Evolutionary conservation across 2,329 filamentous ascomycete genomes (phyloP).

Genomic region (Penicillium verrucosum): DNA sequence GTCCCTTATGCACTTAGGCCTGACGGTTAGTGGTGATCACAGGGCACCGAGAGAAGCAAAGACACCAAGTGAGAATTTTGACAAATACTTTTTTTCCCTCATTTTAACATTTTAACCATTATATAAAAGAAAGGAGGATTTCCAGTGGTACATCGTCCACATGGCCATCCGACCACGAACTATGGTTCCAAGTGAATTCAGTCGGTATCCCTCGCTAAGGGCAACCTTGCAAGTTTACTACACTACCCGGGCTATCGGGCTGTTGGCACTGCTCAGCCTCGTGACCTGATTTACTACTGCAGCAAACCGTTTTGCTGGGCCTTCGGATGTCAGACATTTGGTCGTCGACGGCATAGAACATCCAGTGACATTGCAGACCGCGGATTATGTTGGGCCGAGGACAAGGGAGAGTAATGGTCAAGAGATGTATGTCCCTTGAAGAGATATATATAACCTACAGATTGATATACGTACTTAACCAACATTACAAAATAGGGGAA

Average conservation of each 20-base stretch:
- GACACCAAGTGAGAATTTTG: too few relatives aligned
- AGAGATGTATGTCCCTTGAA: too few relatives aligned
- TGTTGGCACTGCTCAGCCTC: constrained; percentile 5
- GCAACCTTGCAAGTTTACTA: too few relatives aligned
- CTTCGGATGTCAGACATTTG: constrained; percentile 4
- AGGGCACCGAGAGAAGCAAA: too few relatives aligned
- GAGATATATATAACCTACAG: background rate
- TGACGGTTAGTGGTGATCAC: too few relatives aligned
- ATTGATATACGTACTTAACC: background rate
- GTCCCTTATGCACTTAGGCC: background rate
- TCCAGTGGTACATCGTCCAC: too few relatives aligned
- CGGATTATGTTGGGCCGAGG: background rate
- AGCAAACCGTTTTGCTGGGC: constrained; percentile 1
- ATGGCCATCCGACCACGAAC: too few relatives aligned
- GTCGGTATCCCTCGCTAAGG: too few relatives aligned
- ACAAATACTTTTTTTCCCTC: too few relatives aligned
- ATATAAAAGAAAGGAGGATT: too few relatives aligned
- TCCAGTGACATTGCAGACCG: background rate
- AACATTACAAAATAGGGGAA: background rate
- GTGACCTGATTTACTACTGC: constrained; percentile 11
- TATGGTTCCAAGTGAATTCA: too few relatives aligned
- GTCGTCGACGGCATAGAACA: background rate
- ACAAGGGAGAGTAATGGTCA: background rate
- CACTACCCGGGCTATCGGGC: background rate
- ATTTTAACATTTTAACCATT: too few relatives aligned